Percentiles rank a stretch among this genome's conserved stretches.
Evolutionary conservation across 306 rosid genomes (phyloP).

Genomic region (Gleditsia sinensis): DNA sequence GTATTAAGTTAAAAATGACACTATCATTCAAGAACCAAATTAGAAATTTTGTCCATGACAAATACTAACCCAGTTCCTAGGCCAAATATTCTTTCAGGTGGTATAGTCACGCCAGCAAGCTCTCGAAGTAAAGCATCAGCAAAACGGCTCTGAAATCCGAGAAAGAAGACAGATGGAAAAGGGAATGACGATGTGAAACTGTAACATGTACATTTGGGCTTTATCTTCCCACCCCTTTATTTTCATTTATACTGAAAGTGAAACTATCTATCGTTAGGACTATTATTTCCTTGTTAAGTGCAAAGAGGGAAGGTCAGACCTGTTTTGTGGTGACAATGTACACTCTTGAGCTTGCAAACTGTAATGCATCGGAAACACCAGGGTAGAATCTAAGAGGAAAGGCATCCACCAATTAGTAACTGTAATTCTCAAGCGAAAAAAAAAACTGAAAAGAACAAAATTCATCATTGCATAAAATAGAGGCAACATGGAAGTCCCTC

Average conservation of each 20-base stretch:
- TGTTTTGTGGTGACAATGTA: slow-evolving; percentile 86
- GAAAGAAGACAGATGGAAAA: slow-evolving; percentile 8
- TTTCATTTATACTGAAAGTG: slow-evolving; percentile 23
- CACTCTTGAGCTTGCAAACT: slow-evolving; percentile 75
- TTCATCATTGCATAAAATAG: background rate
- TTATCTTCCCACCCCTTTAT: background rate
- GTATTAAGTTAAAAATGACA: too few relatives aligned
- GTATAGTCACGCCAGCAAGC: slow-evolving; percentile 76
- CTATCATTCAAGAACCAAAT: too few relatives aligned
- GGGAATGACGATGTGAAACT: slow-evolving; percentile 18
- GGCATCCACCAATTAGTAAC: slow-evolving; percentile 16
- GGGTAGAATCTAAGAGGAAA: slow-evolving; percentile 69
- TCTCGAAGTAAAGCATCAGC: slow-evolving; percentile 81
- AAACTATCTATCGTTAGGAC: slow-evolving; percentile 9
- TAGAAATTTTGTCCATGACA: too few relatives aligned
- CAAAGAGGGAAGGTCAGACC: slow-evolving; percentile 40
- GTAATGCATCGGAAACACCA: slow-evolving; percentile 74
- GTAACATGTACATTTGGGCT: background rate
- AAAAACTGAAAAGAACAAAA: background rate
- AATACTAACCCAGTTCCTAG: slow-evolving; percentile 79
- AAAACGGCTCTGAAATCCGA: slow-evolving; percentile 63
- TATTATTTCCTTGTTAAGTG: slow-evolving; percentile 15
- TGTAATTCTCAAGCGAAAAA: background rate
- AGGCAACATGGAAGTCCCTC: slow-evolving; percentile 7
- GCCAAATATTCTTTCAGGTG: slow-evolving; percentile 83